Evolutionary conservation across 345 rosid species (phyloP), one percentile per base, ranked within the genome.

Genomic region (Lumnitzera racemosa): DNA sequence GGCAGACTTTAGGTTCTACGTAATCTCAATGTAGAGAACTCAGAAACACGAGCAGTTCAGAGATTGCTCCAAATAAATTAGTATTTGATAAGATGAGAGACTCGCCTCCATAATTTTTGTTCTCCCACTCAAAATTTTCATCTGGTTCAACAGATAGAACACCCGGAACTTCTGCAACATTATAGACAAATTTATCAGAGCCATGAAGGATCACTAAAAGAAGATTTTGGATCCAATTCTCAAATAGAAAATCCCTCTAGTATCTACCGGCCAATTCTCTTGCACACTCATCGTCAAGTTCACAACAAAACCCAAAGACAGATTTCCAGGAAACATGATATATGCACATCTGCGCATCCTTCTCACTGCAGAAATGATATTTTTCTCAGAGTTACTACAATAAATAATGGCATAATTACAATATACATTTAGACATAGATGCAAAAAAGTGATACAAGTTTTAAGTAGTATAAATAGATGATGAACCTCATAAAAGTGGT

Each of bases 261-360:
- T n/a, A 71, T 82, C 59, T 13, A 87, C 98, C 91, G 67, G 91
- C 80, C 27, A 92, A 70, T 72, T 83, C 88, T 23, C 56, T 12
- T 2, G 90, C 97, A 52, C 87, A 82, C 64, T 79, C 83, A 13
- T 82, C 90, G 61, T 87, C 94, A 47, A 89, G 85, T 58, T 85
- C 95, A 67, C 98, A 85, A 67, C 96, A 89, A 65, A 92, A 89
- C 17, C 91, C 90, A 51, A 76, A 85, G 58, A 78, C 65, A 54
- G 80, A 80, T 64, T 75, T 85, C 98, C 98, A 92, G 13, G 96
- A 92, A 58, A 85, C 71, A 54, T 92, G 88, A 72, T 92, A 89
- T 56, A 92, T 79, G 67, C 97, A 89, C 88, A 92, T 87, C 65
- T 92, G 94, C 3, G 98, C 87, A 78, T 92, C 97, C 70, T 76